phyloP scores from a whole-genome alignment of 441 rosid species.

The Adansonia grandidieri region DNA sequence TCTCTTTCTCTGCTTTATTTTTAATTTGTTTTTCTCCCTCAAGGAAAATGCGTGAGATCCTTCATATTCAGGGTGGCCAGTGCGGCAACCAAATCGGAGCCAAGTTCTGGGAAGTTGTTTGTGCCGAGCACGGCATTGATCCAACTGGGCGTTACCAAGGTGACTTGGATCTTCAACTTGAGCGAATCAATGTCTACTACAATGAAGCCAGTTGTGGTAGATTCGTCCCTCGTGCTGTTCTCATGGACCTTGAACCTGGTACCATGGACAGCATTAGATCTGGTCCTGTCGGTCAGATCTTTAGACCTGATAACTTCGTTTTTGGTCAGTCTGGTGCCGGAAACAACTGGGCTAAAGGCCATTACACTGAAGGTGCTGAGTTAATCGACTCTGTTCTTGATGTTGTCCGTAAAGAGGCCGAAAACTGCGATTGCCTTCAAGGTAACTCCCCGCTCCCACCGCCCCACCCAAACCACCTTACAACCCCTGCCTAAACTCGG shows the following conservation, averaged over 20 bases:
- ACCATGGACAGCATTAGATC: conserved; percentile 61
- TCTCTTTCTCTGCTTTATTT: neutral
- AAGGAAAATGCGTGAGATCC: conserved; percentile 48
- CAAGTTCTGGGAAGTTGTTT: conserved; percentile 53
- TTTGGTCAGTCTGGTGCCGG: conserved; percentile 71
- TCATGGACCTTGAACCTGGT: conserved; percentile 68
- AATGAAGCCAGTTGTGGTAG: conserved; percentile 53
- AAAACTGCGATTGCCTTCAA: conserved; percentile 55
- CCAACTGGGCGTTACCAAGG: conserved; percentile 43
- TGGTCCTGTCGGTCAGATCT: conserved; percentile 56
- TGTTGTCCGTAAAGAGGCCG: conserved; percentile 42
- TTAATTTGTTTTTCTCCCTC: neutral
- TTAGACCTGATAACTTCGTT: conserved; percentile 59
- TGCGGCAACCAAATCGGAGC: conserved; percentile 58
- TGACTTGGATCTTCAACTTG: conserved; percentile 48
- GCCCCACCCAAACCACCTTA: neutral
- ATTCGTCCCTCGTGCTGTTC: conserved; percentile 50
- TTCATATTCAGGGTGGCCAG: conserved; percentile 53
- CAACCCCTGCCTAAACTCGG: neutral
- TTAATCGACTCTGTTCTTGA: conserved; percentile 61
- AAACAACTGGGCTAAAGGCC: conserved; percentile 74
- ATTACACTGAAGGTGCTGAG: conserved; percentile 62
- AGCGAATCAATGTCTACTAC: conserved; percentile 46
- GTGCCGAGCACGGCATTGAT: conserved; percentile 48
- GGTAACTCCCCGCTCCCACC: conserved; percentile 30